phyloP scores from a whole-genome alignment of 163 green algal species.

The Volvox carteri region DNA sequence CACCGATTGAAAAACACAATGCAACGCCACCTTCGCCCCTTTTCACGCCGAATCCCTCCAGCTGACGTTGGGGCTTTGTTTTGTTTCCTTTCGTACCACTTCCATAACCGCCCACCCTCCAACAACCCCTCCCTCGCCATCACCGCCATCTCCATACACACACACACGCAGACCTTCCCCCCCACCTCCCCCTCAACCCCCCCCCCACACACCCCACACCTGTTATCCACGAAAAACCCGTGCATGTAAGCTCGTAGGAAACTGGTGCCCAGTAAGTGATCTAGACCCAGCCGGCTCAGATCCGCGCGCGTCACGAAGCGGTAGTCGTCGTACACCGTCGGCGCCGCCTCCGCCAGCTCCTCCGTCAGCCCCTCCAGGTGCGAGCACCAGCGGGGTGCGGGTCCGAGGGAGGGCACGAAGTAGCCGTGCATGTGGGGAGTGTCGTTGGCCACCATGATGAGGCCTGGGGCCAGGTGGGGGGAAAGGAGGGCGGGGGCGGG shows the following conservation, averaged over 20 bases:
- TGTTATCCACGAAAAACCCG: conserved; percentile 97
- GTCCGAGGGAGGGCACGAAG: conserved; percentile 95
- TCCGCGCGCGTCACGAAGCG: conserved; percentile 95
- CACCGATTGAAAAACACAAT: no score
- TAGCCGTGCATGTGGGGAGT: conserved; percentile 82
- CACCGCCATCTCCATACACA: no score
- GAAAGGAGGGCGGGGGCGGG: background rate
- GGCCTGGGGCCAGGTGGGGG: conserved; percentile 54
- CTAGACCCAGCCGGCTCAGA: conserved; percentile 88
- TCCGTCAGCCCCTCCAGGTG: conserved; percentile 98
- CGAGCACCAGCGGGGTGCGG: conserved; percentile 94
- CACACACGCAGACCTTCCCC: no score
- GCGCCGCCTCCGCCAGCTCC: conserved; percentile 93
- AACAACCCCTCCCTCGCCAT: no score
- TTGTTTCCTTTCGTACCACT: no score
- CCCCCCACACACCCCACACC: conserved; percentile 52
- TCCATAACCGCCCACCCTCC: no score
- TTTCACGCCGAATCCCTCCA: no score
- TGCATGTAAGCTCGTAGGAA: conserved; percentile 99
- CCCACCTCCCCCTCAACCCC: background rate
- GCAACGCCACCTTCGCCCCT: no score
- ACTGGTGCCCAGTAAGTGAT: conserved; percentile 92
- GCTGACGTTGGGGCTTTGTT: no score
- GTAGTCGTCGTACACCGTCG: conserved; percentile 96
- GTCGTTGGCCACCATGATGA: conserved; percentile 92